These are phyloP conservation scores for Plasmodium billcollinsi DNA, from an alignment of 169 alveolate species.

Conservation along the genomic window DNA sequence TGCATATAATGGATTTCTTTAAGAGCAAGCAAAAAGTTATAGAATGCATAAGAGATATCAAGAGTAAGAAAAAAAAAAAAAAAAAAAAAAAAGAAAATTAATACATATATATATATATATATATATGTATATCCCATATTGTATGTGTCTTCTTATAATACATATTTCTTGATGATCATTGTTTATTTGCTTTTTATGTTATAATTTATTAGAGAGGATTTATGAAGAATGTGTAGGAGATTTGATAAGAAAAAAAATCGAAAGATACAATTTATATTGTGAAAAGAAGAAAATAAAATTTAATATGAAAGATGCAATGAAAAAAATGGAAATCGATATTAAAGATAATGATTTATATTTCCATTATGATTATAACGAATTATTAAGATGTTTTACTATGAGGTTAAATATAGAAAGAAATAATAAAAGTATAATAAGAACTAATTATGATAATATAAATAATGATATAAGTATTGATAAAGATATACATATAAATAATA, in stretches of 20 bases:
- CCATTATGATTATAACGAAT: conserved; percentile 28
- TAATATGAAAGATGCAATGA: conserved; percentile 25
- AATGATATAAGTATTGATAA: neutral
- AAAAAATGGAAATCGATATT: conserved; percentile 7
- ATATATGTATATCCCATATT: neutral
- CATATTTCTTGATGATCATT: too few relatives aligned
- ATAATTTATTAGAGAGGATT: conserved; percentile 2
- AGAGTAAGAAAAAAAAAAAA: conserved; percentile 21
- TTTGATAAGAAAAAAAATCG: conserved; percentile 34
- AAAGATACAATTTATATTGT: conserved; percentile 39
- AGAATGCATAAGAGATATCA: conserved; percentile 18
- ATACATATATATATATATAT: neutral
- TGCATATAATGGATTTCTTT: conserved; percentile 59
- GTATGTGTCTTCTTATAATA: neutral
- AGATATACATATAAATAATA: neutral
- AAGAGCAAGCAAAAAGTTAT: conserved; percentile 37
- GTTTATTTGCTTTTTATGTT: too few relatives aligned
- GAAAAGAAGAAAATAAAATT: conserved; percentile 17
- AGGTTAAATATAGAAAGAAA: conserved; percentile 2
- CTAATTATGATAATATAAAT: neutral
- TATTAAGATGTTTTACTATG: conserved; percentile 25
- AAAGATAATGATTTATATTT: conserved; percentile 48
- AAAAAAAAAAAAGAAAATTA: neutral
- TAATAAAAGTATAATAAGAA: neutral
- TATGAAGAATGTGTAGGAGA: conserved; percentile 67